Conservation (phyloP, 371 early-diverging fungal genomes). For the Mortierella sp. region DNA sequence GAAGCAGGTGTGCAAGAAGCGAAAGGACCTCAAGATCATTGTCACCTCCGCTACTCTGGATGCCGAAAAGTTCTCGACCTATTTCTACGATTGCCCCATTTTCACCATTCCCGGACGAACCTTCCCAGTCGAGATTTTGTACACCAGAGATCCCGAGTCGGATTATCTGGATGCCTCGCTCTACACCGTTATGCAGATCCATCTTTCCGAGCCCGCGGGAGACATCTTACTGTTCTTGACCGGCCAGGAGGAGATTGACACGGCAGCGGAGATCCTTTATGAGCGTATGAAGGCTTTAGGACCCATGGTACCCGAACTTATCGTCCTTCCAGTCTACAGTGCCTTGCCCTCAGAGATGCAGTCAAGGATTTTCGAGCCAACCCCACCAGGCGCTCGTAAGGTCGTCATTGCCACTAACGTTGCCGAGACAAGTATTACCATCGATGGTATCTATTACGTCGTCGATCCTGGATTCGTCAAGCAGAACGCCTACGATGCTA, state of each 20-base stretch:
- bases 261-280: conserved; percentile 90
- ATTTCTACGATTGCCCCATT: conserved; percentile 87
- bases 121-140: conserved; percentile 95
- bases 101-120: conserved; percentile 97
- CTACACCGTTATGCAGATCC: conserved; percentile 97
- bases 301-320: conserved; percentile 91
- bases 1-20: conserved; percentile 85
- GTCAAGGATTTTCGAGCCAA: conserved; percentile 94
- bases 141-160: conserved; percentile 93
- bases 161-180: conserved; percentile 96
- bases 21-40: conserved; percentile 94
- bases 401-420: conserved; percentile 99
- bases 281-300: conserved; percentile 98
- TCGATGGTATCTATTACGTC: conserved; percentile 98
- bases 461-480: conserved; percentile 99
- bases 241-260: conserved; percentile 98
- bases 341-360: conserved; percentile 96
- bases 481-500: conserved; percentile 96
- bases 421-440: conserved; percentile 99
- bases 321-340: conserved; percentile 95
- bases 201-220: conserved; percentile 95
- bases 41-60: conserved; percentile 98
- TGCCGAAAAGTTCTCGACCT: conserved; percentile 85
- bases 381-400: conserved; percentile 93
- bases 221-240: conserved; percentile 99